Evolutionary conservation across 2,329 filamentous ascomycete species (phyloP).

Genomic region (Biscogniauxia mediterranea): DNA sequence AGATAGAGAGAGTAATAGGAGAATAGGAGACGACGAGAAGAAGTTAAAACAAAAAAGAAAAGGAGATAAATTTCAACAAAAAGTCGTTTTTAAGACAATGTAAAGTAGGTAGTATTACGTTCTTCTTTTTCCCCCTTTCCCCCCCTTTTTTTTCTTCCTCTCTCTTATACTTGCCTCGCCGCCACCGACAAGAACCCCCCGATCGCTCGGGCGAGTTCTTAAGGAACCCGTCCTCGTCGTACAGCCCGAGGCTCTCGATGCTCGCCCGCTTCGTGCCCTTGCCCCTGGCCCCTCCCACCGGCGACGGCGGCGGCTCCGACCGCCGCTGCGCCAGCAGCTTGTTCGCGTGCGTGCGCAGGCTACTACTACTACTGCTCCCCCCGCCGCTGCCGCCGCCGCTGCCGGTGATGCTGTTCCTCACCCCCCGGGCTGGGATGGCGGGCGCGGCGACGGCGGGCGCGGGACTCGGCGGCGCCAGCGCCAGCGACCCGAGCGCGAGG

Average conservation of each 20-base stretch:
- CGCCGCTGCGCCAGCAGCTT: slow-evolving; percentile 15
- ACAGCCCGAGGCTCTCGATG: slow-evolving; percentile 22
- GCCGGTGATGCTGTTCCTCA: neutral
- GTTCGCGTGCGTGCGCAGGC: slow-evolving; percentile 14
- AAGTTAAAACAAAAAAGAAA: neutral
- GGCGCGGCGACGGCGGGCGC: too few relatives aligned
- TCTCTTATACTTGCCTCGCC: neutral
- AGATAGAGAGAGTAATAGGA: neutral
- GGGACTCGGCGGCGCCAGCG: neutral
- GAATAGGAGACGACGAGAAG: neutral
- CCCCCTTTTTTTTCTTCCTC: too few relatives aligned
- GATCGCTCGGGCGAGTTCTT: slow-evolving; percentile 15
- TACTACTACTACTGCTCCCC: neutral
- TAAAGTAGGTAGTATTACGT: too few relatives aligned
- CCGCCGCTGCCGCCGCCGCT: neutral
- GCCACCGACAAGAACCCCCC: neutral
- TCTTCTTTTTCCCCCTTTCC: neutral
- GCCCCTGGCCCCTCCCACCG: too few relatives aligned
- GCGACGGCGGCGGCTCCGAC: neutral
- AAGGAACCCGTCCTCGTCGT: slow-evolving; percentile 26
- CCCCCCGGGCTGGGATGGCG: too few relatives aligned
- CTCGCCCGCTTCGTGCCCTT: slow-evolving; percentile 8
- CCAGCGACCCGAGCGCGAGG: slow-evolving; percentile 44
- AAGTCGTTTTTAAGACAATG: too few relatives aligned
- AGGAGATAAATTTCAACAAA: neutral